Percentiles rank a stretch among this genome's conserved stretches.
Evolutionary conservation across 441 rosid species (phyloP).

Genomic region (Francoa sonchifolia): DNA sequence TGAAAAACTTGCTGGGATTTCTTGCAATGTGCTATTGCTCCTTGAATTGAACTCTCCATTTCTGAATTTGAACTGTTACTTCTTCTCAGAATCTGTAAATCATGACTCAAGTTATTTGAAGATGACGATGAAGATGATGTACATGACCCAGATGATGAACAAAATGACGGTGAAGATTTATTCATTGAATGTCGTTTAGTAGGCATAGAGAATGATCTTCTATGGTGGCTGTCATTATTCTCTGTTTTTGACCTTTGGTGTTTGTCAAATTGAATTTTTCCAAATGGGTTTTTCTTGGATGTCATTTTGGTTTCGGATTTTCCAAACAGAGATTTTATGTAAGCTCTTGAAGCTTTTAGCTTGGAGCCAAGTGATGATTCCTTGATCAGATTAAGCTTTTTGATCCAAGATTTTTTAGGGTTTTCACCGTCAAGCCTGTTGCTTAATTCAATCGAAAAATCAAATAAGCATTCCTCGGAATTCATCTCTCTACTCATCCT

Average conservation of each 20-base stretch:
- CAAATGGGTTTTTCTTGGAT: slow-evolving; percentile 31
- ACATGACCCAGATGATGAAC: slow-evolving; percentile 12
- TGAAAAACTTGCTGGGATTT: slow-evolving; percentile 22
- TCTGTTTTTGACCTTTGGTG: slow-evolving; percentile 17
- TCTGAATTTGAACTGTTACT: slow-evolving; percentile 14
- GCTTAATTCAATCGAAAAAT: slow-evolving; percentile 18
- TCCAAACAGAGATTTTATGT: slow-evolving; percentile 14
- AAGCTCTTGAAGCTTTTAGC: slow-evolving; percentile 14
- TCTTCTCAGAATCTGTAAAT: slow-evolving; percentile 10
- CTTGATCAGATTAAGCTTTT: slow-evolving; percentile 37
- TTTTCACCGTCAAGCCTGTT: slow-evolving; percentile 23
- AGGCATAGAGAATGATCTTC: slow-evolving; percentile 20
- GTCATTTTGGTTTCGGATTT: slow-evolving; percentile 17
- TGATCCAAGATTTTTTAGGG: slow-evolving; percentile 56
- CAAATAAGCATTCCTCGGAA: slow-evolving; percentile 37
- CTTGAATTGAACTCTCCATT: slow-evolving; percentile 19
- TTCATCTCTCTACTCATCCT: slow-evolving; percentile 59
- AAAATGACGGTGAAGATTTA: slow-evolving; percentile 8
- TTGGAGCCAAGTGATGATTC: slow-evolving; percentile 13
- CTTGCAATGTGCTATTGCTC: slow-evolving; percentile 22
- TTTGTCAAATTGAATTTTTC: slow-evolving; percentile 36
- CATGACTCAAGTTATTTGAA: slow-evolving; percentile 5
- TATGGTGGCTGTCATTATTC: background rate
- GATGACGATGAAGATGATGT: slow-evolving; percentile 10
- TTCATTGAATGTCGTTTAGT: slow-evolving; percentile 10